Conservation (phyloP, 164 flowering plant species). For the Houttuynia cordata region DNA sequence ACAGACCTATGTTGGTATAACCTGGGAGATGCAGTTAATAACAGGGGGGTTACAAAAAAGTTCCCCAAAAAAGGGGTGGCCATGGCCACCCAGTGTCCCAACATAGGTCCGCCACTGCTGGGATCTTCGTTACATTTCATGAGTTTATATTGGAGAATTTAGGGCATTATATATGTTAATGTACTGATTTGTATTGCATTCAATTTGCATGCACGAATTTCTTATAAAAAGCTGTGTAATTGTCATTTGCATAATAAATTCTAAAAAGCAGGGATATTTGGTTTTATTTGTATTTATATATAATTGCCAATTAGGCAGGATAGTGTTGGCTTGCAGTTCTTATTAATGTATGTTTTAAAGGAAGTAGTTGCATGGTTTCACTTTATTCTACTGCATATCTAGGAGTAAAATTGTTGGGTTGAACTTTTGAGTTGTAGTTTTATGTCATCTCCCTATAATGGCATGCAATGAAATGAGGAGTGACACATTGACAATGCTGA, state of each 20-base stretch:
- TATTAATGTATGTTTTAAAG: background rate
- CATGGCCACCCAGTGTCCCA: too few relatives aligned
- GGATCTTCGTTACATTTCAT: too few relatives aligned
- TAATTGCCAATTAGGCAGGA: background rate
- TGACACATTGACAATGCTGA: background rate
- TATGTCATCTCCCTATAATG: background rate
- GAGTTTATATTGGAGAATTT: too few relatives aligned
- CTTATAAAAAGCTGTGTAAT: background rate
- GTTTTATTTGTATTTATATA: too few relatives aligned
- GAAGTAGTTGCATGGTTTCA: background rate
- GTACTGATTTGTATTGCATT: too few relatives aligned
- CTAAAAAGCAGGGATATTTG: background rate
- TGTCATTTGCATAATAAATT: background rate
- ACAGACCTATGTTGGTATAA: too few relatives aligned
- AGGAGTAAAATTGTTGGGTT: background rate
- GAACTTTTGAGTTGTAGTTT: background rate
- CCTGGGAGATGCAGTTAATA: too few relatives aligned
- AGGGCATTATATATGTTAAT: too few relatives aligned
- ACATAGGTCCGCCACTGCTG: too few relatives aligned
- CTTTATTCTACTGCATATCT: background rate
- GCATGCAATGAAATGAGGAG: too few relatives aligned
- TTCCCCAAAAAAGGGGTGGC: too few relatives aligned
- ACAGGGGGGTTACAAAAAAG: too few relatives aligned
- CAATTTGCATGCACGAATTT: background rate
- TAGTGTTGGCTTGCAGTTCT: background rate